phyloP scores from a whole-genome alignment of 1,139 yeast genomes.

The Entelexis paramagnoliae region DNA sequence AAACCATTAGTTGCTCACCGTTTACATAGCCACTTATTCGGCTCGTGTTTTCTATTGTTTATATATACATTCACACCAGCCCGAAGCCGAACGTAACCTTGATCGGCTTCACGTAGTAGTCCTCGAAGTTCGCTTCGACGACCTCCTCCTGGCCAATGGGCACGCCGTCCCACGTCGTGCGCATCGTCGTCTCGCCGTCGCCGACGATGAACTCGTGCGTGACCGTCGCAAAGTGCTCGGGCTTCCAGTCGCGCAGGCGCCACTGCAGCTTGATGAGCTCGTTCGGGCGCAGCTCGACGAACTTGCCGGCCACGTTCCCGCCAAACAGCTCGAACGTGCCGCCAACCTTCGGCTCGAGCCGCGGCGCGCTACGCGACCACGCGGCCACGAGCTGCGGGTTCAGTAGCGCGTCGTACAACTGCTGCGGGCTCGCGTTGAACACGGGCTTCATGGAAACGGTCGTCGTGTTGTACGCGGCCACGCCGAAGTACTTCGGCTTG shows the following conservation, averaged over 20 bases:
- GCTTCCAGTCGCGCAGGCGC: constrained; percentile 85
- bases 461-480: constrained; percentile 55
- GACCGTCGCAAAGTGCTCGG: constrained; percentile 65
- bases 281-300: constrained; percentile 49
- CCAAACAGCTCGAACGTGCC: constrained; percentile 65
- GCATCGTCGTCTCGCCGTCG: constrained; percentile 67
- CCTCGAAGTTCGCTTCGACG: constrained; percentile 75
- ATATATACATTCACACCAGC: constrained; percentile 19
- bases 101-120: constrained; percentile 76
- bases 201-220: constrained; percentile 63
- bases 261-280: constrained; percentile 60
- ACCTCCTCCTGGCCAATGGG: constrained; percentile 96
- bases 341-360: constrained; percentile 51
- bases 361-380: constrained; percentile 77
- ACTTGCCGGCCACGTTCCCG: constrained; percentile 73
- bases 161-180: constrained; percentile 75
- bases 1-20: neutral
- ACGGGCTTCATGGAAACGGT: constrained; percentile 65
- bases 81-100: constrained; percentile 87
- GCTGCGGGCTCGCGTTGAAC: constrained; percentile 82
- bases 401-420: constrained; percentile 62
- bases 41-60: no score
- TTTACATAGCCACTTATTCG: neutral
- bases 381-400: constrained; percentile 71
- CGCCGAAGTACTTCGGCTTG: constrained; percentile 37